phyloP scores from a whole-genome alignment of 148 eudicot genomes.

The Dysphania ambrosioides region DNA sequence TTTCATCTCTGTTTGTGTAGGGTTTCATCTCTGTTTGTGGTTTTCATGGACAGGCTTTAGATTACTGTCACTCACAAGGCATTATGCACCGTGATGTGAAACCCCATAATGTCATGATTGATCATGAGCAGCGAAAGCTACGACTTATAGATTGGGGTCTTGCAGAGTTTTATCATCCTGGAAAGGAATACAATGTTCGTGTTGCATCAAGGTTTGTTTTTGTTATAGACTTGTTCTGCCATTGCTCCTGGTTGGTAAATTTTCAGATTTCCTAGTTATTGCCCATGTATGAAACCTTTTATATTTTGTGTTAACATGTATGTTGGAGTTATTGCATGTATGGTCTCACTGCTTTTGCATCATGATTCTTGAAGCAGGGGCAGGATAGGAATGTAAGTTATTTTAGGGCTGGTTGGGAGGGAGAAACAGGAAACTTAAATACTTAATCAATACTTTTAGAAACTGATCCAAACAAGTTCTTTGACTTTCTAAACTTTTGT shows the following conservation, averaged over 20 bases:
- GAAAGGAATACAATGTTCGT: conserved; percentile 88
- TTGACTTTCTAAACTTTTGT: neutral
- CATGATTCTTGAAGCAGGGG: too few species aligned
- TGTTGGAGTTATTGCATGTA: neutral
- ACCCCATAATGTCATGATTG: conserved; percentile 97
- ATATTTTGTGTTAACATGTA: too few species aligned
- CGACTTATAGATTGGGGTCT: conserved; percentile 96
- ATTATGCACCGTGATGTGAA: conserved; percentile 96
- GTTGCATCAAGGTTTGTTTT: conserved; percentile 86
- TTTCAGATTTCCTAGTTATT: neutral
- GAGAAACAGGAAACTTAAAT: too few species aligned
- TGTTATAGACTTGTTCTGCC: neutral
- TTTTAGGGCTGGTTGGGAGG: too few species aligned
- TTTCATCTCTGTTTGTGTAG: neutral
- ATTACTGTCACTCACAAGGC: conserved; percentile 94
- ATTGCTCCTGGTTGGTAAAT: neutral
- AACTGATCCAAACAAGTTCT: neutral
- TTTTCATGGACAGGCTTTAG: conserved; percentile 58
- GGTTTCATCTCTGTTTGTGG: neutral
- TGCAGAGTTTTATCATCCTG: conserved; percentile 92
- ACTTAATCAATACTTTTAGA: neutral
- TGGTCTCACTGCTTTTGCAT: too few species aligned
- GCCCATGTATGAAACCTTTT: neutral
- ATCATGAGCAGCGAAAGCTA: conserved; percentile 89
- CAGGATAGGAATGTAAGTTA: too few species aligned